Conservation (phyloP, 495 filamentous ascomycete species). For the Penicillium cinerascens region DNA sequence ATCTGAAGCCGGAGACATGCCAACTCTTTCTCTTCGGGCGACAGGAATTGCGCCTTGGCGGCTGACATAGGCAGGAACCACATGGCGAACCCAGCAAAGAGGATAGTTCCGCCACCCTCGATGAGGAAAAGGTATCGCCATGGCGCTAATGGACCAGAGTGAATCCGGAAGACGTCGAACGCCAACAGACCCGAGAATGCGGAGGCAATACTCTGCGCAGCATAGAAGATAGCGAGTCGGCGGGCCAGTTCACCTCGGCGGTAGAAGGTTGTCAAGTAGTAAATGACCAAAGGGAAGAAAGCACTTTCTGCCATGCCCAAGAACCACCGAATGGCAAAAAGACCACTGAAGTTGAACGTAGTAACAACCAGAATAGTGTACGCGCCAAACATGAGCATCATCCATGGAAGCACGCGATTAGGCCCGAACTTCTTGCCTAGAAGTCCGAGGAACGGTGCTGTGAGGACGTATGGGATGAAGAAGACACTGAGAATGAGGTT, state of each 20-base stretch:
- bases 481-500: slow-evolving; percentile 71
- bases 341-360: slow-evolving; percentile 59
- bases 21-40: slow-evolving; percentile 59
- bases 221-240: slow-evolving; percentile 75
- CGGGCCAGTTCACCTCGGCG: slow-evolving; percentile 71
- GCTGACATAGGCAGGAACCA: slow-evolving; percentile 67
- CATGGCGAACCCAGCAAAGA: slow-evolving; percentile 64
- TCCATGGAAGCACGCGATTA: slow-evolving; percentile 57
- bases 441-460: slow-evolving; percentile 63
- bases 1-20: slow-evolving; percentile 72
- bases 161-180: slow-evolving; percentile 73
- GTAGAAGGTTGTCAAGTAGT: slow-evolving; percentile 64
- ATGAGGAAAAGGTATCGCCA: slow-evolving; percentile 81
- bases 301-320: slow-evolving; percentile 69
- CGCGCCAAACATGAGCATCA: slow-evolving; percentile 66
- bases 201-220: slow-evolving; percentile 67
- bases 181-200: slow-evolving; percentile 73
- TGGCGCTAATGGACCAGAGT: slow-evolving; percentile 43
- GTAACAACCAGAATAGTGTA: slow-evolving; percentile 55
- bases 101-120: slow-evolving; percentile 61
- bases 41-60: slow-evolving; percentile 60
- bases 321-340: slow-evolving; percentile 56
- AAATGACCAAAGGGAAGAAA: slow-evolving; percentile 69
- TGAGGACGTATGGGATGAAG: slow-evolving; percentile 74
- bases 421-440: slow-evolving; percentile 66